Evolutionary conservation across 305 asterid species (phyloP).

Genomic region (Solanum hybrid): DNA sequence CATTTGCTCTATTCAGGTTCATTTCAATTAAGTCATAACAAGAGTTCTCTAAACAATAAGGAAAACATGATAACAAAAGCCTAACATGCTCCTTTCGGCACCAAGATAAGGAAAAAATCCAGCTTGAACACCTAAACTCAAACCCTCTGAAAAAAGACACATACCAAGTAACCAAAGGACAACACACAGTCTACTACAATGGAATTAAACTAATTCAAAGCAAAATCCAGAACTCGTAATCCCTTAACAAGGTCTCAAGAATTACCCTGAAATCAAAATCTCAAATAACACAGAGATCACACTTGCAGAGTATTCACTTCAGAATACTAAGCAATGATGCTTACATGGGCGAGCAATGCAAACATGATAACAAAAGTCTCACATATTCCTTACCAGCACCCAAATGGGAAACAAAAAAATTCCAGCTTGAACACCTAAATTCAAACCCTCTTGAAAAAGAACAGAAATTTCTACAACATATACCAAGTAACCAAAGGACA

Average conservation of each 20-base stretch:
- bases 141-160: not conserved
- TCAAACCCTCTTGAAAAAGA: not conserved
- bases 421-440: not conserved
- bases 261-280: not conserved
- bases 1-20: not conserved
- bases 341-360: not conserved
- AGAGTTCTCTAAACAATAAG: not conserved
- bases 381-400: not conserved
- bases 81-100: not conserved
- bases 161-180: not conserved
- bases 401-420: not conserved
- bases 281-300: not conserved
- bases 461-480: not conserved
- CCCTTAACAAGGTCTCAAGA: not conserved
- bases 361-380: not conserved
- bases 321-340: not conserved
- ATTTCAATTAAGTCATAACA: not conserved
- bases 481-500: not conserved
- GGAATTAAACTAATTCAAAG: not conserved
- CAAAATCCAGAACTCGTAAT: not conserved
- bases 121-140: not conserved
- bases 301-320: not conserved
- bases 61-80: not conserved
- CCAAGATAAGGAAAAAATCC: not conserved
- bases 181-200: not conserved